Conservation (phyloP, 768 basidiomycete genomes). For the Crepidotus variabilis region DNA sequence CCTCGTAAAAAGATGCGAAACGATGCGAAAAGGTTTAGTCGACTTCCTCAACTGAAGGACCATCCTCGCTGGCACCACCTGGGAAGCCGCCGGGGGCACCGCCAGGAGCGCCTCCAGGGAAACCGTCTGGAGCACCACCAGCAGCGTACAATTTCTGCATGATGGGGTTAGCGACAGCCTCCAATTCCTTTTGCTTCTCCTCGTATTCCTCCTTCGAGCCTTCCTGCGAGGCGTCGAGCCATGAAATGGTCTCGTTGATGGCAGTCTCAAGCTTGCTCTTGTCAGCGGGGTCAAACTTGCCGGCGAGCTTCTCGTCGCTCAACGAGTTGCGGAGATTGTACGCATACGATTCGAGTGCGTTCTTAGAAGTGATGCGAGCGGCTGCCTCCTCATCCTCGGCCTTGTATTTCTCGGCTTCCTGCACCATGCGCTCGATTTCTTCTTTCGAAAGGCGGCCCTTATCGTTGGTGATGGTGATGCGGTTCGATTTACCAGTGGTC, state of each 20-base stretch:
- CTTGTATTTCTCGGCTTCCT: slow-evolving; percentile 92
- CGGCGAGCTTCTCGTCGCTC: slow-evolving; percentile 78
- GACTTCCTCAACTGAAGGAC: slow-evolving; percentile 90
- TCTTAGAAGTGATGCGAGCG: slow-evolving; percentile 82
- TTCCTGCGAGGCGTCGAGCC: slow-evolving; percentile 86
- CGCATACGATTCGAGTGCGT: slow-evolving; percentile 88
- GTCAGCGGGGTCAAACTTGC: slow-evolving; percentile 85
- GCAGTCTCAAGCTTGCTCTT: slow-evolving; percentile 79
- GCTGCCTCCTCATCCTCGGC: slow-evolving; percentile 87
- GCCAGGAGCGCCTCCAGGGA: slow-evolving; percentile 52
- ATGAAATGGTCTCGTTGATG: slow-evolving; percentile 79
- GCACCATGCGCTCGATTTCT: slow-evolving; percentile 97
- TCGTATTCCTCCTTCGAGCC: slow-evolving; percentile 94
- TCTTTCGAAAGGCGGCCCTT: slow-evolving; percentile 97
- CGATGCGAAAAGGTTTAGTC: slow-evolving; percentile 37
- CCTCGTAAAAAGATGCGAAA: slow-evolving; percentile 9
- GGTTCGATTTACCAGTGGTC: slow-evolving; percentile 94
- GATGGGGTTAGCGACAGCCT: slow-evolving; percentile 69
- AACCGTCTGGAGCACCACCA: slow-evolving; percentile 53
- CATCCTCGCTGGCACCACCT: slow-evolving; percentile 68
- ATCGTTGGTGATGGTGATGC: slow-evolving; percentile 94
- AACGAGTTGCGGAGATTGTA: slow-evolving; percentile 95
- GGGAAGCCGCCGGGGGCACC: slow-evolving; percentile 63
- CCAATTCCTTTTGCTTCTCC: slow-evolving; percentile 89
- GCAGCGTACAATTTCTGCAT: slow-evolving; percentile 74